Base-by-base conservation (phyloP, 148 eudicot species). In the Camellia lanceoleosa region DNA sequence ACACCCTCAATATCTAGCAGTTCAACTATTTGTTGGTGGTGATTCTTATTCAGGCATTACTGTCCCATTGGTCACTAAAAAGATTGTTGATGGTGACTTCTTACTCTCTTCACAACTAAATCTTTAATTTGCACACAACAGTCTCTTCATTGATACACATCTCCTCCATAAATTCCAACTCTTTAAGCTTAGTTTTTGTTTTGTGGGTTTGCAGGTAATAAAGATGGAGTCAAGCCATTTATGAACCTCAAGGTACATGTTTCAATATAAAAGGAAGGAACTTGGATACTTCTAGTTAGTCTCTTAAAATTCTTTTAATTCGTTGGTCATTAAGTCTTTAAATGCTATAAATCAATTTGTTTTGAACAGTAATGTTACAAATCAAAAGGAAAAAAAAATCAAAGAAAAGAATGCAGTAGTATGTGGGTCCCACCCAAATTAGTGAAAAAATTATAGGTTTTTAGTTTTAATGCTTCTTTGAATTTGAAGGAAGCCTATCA, bases 1-100 rank as follows among this genome's bases (percentile, higher is more conserved):
- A 66, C 79, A 83, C 75, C 80, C 82, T 15, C 61, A 79, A 11
- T 79, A 54, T 66, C 78, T 79, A 11, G 41, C 69, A n/a, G 71
- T 78, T 73, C 70, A 47, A 23, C 79, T 83, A 51, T 77, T 71
- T 51, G 65, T 83, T 7, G 85, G 82, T 66, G 85, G 78, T 5
- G 82, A 83, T 83, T 79, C 85, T 56, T 83, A 78, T 80, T 66
- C 85, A 23, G 85, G 82, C 68, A 60, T 78, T 8, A 5, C 41
- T 20, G 85, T 78, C 58, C 85, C 85, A 1, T 59, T 83, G 20
- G 44, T 83, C 41, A 70, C 76, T 64, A 76, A 79, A n/a, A 61
- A 65, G 18, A 51, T 83, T 12, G 19, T 83, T 18, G 60, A 79
- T 44, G 85, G 85, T 79, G 18, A 5, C 13, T 5, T 69, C 1